These are phyloP conservation scores for Colletotrichum spaethianum DNA, from an alignment of 2,329 filamentous ascomycete species.

Conservation along the genomic window DNA sequence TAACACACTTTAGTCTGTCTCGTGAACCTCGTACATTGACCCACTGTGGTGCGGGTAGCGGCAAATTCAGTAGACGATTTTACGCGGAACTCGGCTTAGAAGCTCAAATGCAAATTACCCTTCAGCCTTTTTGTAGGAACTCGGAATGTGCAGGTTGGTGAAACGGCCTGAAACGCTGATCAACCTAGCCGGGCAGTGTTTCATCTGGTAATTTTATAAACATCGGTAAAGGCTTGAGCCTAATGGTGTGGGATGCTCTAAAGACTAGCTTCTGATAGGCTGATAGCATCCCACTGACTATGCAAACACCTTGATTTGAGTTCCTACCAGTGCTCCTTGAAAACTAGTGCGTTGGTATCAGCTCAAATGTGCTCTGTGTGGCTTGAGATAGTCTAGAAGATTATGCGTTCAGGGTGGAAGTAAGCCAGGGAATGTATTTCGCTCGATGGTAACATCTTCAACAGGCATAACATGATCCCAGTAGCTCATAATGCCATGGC, in stretches of 20 bases:
- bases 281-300: background rate
- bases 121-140: background rate
- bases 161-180: constrained; percentile 34
- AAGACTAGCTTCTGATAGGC: background rate
- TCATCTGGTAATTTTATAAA: constrained; percentile 20
- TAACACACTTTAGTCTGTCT: background rate
- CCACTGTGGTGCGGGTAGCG: too few relatives aligned
- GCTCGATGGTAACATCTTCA: too few relatives aligned
- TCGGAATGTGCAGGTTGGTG: background rate
- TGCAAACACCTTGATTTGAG: background rate
- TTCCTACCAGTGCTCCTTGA: background rate
- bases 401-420: too few relatives aligned
- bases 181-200: constrained; percentile 7
- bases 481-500: too few relatives aligned
- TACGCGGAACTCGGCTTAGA: background rate
- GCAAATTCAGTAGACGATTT: background rate
- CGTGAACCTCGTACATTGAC: too few relatives aligned
- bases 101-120: background rate
- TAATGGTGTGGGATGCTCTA: background rate
- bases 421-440: too few relatives aligned
- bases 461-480: too few relatives aligned
- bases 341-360: too few relatives aligned
- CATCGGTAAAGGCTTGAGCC: background rate
- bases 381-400: too few relatives aligned
- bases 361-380: too few relatives aligned